These are phyloP conservation scores for Zychaea mexicana DNA, from an alignment of 371 early-diverging fungal genomes.

Conservation along the genomic window DNA sequence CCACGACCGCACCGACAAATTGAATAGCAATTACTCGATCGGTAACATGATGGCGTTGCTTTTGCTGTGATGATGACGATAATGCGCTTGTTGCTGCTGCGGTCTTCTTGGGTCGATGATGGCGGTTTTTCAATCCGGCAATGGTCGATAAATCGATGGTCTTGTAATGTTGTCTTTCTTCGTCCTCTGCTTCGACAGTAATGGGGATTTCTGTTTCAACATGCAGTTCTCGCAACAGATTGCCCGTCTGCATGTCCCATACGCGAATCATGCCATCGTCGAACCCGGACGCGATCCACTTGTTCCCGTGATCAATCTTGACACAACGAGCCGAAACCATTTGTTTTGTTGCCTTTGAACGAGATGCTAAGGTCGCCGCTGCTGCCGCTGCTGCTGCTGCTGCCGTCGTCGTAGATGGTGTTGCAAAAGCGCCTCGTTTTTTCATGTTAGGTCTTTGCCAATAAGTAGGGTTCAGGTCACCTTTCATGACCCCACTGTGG, in stretches of 20 bases:
- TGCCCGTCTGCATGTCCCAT: conserved; percentile 28
- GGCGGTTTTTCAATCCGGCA: too few species aligned
- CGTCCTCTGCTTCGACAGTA: conserved; percentile 10
- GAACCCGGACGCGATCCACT: conserved; percentile 35
- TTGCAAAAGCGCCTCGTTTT: too few species aligned
- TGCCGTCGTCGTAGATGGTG: too few species aligned
- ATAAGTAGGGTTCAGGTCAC: conserved; percentile 24
- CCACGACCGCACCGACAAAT: conserved; percentile 29
- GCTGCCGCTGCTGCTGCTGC: too few species aligned
- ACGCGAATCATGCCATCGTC: conserved; percentile 38
- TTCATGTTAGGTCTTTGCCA: conserved; percentile 7
- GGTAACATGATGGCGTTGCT: background rate
- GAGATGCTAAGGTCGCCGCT: background rate
- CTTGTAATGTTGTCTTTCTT: too few species aligned
- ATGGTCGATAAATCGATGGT: too few species aligned
- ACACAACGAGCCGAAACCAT: conserved; percentile 23
- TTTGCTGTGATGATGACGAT: background rate
- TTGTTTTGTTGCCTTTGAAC: background rate
- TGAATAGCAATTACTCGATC: conserved; percentile 25
- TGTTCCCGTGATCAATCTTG: conserved; percentile 28
- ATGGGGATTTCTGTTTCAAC: conserved; percentile 14
- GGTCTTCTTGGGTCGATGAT: too few species aligned
- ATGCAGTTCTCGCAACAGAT: conserved; percentile 23
- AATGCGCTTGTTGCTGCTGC: background rate
- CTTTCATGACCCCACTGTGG: conserved; percentile 14